phyloP scores from a whole-genome alignment of 805 yeast species.

The Candida qinlingensis region DNA sequence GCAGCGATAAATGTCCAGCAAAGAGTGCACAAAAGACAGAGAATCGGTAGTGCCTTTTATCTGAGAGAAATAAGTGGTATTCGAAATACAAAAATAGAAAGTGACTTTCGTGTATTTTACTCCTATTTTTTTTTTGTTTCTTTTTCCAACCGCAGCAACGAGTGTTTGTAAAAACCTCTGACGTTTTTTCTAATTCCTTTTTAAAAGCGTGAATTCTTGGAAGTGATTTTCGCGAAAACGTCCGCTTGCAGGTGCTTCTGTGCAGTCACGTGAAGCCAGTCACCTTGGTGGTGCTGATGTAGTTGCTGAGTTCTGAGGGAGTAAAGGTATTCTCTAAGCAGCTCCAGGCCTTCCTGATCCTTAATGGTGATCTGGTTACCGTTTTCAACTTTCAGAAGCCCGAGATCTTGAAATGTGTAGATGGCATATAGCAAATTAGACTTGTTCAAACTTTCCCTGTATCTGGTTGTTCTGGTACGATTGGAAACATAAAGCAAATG shows the following conservation, averaged over 20 bases:
- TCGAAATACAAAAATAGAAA: not conserved
- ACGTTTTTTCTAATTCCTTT: not conserved
- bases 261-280: too few species aligned
- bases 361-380: conserved; percentile 10
- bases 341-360: conserved; percentile 9
- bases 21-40: too few species aligned
- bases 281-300: too few species aligned
- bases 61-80: not conserved
- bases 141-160: not conserved
- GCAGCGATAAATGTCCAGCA: too few species aligned
- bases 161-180: too few species aligned
- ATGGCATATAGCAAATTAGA: conserved; percentile 20
- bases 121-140: not conserved
- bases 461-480: conserved; percentile 7
- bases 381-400: conserved; percentile 11
- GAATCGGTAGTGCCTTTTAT: too few species aligned
- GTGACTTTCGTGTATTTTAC: not conserved
- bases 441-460: conserved; percentile 20
- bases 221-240: not conserved
- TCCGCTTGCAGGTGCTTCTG: too few species aligned
- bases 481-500: conserved; percentile 17
- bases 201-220: not conserved
- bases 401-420: conserved; percentile 17
- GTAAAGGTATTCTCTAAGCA: conserved; percentile 9
- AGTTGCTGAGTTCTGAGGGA: conserved; percentile 6